phyloP scores from a whole-genome alignment of 139 green algal genomes.

The Mesotaenium endlicherianum region DNA sequence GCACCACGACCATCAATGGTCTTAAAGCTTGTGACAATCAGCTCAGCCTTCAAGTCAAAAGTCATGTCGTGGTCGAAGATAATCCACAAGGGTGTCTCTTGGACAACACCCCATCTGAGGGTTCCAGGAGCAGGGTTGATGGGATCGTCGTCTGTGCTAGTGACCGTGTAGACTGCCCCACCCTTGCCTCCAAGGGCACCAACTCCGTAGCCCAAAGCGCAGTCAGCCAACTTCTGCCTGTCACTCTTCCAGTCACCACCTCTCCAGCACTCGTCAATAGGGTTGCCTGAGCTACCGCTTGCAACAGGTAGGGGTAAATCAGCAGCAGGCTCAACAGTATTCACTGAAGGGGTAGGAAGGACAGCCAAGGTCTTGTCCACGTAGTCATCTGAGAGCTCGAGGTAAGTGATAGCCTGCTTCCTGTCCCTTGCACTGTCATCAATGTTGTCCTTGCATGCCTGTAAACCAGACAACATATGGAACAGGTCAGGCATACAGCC shows the following conservation, averaged over 20 bases:
- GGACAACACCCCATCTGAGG: neutral
- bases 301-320: too few species aligned
- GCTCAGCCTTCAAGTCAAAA: neutral
- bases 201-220: neutral
- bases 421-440: too few species aligned
- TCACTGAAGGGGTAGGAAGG: too few species aligned
- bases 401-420: too few species aligned
- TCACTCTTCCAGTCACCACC: neutral
- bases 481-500: too few species aligned
- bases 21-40: neutral
- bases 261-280: slow-evolving; percentile 5
- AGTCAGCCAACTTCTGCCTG: neutral
- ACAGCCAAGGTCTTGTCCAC: too few species aligned
- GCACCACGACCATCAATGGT: neutral
- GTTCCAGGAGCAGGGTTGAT: neutral
- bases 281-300: too few species aligned
- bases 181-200: neutral
- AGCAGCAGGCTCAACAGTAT: too few species aligned
- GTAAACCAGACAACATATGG: too few species aligned
- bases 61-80: slow-evolving; percentile 5
- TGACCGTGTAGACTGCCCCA: neutral
- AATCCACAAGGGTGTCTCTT: neutral
- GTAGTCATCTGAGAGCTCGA: too few species aligned
- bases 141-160: neutral
- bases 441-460: too few species aligned